These are phyloP conservation scores for Tillandsia fasciculata DNA, from an alignment of 176 grass and related monocot genomes.

Conservation along the genomic window DNA sequence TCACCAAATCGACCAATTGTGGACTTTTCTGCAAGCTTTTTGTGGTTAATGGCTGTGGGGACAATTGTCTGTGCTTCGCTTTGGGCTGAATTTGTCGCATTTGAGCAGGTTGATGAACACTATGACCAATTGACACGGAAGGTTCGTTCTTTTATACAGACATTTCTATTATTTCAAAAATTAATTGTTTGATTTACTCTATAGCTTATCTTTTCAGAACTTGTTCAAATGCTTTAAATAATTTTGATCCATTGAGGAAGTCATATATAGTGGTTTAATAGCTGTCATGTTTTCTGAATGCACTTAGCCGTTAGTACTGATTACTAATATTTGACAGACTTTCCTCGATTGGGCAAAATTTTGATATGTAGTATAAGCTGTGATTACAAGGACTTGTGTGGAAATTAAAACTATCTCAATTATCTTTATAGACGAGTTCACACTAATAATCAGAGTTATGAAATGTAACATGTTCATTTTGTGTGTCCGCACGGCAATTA, in stretches of 20 bases:
- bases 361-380: background rate
- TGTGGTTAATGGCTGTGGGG: slow-evolving; percentile 87
- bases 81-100: slow-evolving; percentile 67
- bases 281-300: background rate
- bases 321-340: background rate
- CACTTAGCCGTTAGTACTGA: background rate
- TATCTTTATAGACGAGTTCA: too few species aligned
- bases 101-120: slow-evolving; percentile 72
- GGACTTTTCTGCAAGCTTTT: slow-evolving; percentile 74
- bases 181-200: background rate
- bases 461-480: too few species aligned
- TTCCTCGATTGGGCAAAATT: background rate
- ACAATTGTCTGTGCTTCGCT: slow-evolving; percentile 80
- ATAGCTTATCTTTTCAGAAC: background rate
- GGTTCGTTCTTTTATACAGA: slow-evolving; percentile 29
- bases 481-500: too few species aligned
- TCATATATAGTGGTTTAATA: background rate
- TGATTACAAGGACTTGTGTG: too few species aligned
- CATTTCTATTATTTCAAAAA: background rate
- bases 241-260: background rate
- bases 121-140: slow-evolving; percentile 73
- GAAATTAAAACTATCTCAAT: too few species aligned
- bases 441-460: too few species aligned
- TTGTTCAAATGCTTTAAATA: background rate
- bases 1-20: slow-evolving; percentile 71